Evolutionary conservation across 192 early-diverging fungal species (phyloP).

Genomic region (Piromyces sp.): DNA sequence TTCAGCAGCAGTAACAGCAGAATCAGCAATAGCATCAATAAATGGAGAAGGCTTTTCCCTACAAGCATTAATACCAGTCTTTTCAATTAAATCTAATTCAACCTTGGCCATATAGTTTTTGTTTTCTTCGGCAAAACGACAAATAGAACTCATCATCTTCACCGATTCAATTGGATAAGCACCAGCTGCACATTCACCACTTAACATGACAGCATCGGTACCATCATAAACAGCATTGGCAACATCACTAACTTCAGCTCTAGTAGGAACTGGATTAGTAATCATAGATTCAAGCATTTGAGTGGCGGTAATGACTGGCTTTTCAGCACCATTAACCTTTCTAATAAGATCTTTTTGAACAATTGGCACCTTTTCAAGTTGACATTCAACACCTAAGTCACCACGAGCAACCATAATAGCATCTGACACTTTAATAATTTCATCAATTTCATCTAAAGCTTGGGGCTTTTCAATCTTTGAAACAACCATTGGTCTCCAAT

Average conservation of each 20-base stretch:
- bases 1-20: constrained; percentile 66
- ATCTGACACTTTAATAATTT: constrained; percentile 80
- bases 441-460: constrained; percentile 96
- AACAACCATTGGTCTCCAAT: constrained; percentile 39
- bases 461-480: constrained; percentile 96
- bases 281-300: constrained; percentile 95
- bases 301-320: constrained; percentile 89
- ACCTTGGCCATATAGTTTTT: constrained; percentile 78
- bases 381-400: constrained; percentile 92
- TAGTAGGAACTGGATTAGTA: constrained; percentile 89
- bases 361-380: constrained; percentile 76
- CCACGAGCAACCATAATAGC: constrained; percentile 98
- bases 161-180: constrained; percentile 78
- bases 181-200: constrained; percentile 95
- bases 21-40: constrained; percentile 81
- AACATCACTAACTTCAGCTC: constrained; percentile 95
- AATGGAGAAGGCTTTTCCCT: constrained; percentile 46
- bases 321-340: constrained; percentile 92
- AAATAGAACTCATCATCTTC: constrained; percentile 85
- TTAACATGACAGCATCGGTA: constrained; percentile 97
- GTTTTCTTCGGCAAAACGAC: constrained; percentile 77
- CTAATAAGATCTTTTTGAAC: constrained; percentile 98
- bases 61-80: not conserved
- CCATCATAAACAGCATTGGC: constrained; percentile 96
- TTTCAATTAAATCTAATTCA: constrained; percentile 29